phyloP scores from a whole-genome alignment of 1,284 basidiomycete species.

The Ceratobasidium sp. region DNA sequence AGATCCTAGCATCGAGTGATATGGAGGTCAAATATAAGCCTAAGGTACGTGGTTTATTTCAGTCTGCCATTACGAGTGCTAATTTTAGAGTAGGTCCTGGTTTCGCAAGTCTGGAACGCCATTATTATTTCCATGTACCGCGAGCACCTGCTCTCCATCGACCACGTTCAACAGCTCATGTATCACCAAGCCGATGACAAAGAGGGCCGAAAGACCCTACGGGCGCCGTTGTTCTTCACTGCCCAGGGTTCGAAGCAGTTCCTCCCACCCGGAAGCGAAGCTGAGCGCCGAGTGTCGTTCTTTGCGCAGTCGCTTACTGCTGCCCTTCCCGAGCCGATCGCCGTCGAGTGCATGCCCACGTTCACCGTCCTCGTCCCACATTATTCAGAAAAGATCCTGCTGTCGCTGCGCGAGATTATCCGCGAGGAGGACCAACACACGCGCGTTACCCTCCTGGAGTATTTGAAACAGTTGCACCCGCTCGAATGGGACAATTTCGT shows the following conservation, averaged over 20 bases:
- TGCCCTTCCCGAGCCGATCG: constrained; percentile 87
- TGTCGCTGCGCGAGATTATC: constrained; percentile 95
- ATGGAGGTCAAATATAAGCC: constrained; percentile 99
- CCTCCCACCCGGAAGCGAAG: constrained; percentile 93
- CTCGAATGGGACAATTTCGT: constrained; percentile 99
- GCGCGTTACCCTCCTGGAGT: constrained; percentile 94
- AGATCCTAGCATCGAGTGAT: constrained; percentile 89
- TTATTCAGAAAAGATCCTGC: constrained; percentile 96
- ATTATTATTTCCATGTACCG: constrained; percentile 99
- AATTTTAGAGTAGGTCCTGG: constrained; percentile 76
- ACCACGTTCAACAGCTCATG: constrained; percentile 93
- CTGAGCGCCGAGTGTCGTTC: constrained; percentile 96
- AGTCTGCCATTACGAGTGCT: neutral
- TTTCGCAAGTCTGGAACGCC: constrained; percentile 98
- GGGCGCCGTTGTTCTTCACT: constrained; percentile 96
- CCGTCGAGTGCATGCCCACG: constrained; percentile 97
- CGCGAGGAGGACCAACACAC: constrained; percentile 96
- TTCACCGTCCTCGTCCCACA: constrained; percentile 97
- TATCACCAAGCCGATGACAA: constrained; percentile 92
- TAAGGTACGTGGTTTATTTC: constrained; percentile 70
- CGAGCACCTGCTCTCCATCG: constrained; percentile 94
- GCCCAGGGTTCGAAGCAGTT: constrained; percentile 93
- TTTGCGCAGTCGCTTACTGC: constrained; percentile 96
- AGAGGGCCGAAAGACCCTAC: constrained; percentile 87
- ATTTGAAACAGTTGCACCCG: constrained; percentile 98